Base-by-base conservation (phyloP, 2,329 filamentous ascomycete species). In the Colletotrichum theobromicola region DNA sequence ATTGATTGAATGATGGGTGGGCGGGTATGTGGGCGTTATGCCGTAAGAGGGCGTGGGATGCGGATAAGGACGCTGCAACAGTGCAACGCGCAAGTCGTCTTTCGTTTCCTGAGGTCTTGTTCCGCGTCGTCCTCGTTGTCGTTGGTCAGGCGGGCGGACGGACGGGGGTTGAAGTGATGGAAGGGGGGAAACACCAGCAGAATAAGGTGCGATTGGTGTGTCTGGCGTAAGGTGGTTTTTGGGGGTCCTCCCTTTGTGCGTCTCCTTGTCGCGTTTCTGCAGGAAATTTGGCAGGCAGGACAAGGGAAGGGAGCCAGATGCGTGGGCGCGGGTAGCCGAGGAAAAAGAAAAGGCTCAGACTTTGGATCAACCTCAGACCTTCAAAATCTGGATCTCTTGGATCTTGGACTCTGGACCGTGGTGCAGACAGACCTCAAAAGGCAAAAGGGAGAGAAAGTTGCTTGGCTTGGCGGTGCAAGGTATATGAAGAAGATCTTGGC, bases 171-270 rank as follows among this genome's bases (percentile, higher is more conserved):
- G 46, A 53, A 53, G 37, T n/a, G n/a, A n/a, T n/a, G 57, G 63
- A 5, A 18, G 10, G 32, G 34, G 30, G 28, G 28, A 69, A 32
- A 63, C 65, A 60, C 53, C 15, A 35, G 34, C 46, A 73, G 50
- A 70, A 66, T 34, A 70, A 32, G 53, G 60, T 66, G 67, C 62
- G 60, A 67, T 71, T 72, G 67, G 67, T 55, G 72, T 71, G 67
- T 74, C 32, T 74, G 32, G 72, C 37, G 26, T 58, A 74, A 74
- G 68, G 72, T 74, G 68, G 34, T 67, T 72, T 74, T 74, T 67
- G 18, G 72, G 62, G 72, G 37, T 60, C 28, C 53, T 72, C 42
- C 61, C 63, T 58, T 66, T 69, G 65, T 58, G 63, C 64, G 67
- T n/a, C n/a, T 50, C 42, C 42, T 50, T 50, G 42, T 50, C 42